phyloP scores from a whole-genome alignment of 495 filamentous ascomycete genomes.

The Immersiella caudata region DNA sequence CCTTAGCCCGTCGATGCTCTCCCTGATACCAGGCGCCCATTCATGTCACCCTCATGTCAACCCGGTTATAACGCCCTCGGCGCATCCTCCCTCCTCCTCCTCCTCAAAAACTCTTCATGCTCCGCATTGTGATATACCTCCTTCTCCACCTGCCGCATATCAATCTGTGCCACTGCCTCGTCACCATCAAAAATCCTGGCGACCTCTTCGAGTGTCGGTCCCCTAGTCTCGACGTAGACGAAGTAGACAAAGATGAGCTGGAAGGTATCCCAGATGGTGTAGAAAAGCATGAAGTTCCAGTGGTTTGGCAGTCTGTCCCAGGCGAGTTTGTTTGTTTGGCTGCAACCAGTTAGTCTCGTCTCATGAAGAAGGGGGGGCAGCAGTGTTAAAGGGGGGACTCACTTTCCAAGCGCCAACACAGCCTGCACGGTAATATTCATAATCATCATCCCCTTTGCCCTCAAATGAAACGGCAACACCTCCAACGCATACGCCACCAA shows the following conservation, averaged over 20 bases:
- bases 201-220: slow-evolving; percentile 66
- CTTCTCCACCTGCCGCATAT: slow-evolving; percentile 52
- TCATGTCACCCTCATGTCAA: not conserved
- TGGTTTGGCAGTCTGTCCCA: slow-evolving; percentile 57
- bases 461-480: slow-evolving; percentile 67
- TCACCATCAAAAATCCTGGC: slow-evolving; percentile 62
- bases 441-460: slow-evolving; percentile 71
- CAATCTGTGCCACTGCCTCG: slow-evolving; percentile 53
- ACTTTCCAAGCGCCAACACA: slow-evolving; percentile 60
- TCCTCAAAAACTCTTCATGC: slow-evolving; percentile 26
- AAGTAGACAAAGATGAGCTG: slow-evolving; percentile 67
- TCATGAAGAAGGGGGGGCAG: not conserved
- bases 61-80: not conserved
- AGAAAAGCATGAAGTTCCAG: slow-evolving; percentile 67
- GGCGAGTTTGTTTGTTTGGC: slow-evolving; percentile 64
- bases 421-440: slow-evolving; percentile 64
- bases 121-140: slow-evolving; percentile 45
- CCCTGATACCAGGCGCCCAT: not conserved
- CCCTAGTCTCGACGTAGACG: slow-evolving; percentile 68
- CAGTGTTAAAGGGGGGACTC: slow-evolving; percentile 22
- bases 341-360: slow-evolving; percentile 34
- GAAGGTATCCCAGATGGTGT: slow-evolving; percentile 62
- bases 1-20: too few relatives aligned
- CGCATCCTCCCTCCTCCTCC: slow-evolving; percentile 10
- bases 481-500: slow-evolving; percentile 68